Conservation (phyloP, 306 rosid genomes). For the Quercus engelmannii region DNA sequence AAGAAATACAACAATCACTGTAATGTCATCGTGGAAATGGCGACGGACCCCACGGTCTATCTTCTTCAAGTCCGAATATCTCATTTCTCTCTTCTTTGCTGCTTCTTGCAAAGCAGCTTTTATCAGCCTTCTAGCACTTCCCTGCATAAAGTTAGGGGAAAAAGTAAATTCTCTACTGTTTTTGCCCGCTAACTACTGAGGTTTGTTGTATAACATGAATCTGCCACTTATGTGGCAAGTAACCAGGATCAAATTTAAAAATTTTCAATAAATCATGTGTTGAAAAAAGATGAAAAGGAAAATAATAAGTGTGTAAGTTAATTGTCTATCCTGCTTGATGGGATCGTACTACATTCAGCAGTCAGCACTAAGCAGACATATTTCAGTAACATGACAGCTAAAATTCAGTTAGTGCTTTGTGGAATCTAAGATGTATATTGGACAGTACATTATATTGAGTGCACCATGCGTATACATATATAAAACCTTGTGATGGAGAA, state of each 20-base stretch:
- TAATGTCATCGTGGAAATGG: constrained; percentile 96
- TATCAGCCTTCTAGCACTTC: constrained; percentile 88
- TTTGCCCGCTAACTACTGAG: background rate
- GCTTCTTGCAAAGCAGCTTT: constrained; percentile 83
- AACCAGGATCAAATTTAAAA: background rate
- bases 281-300: background rate
- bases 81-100: constrained; percentile 99
- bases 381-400: background rate
- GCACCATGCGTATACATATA: background rate
- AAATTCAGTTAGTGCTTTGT: background rate
- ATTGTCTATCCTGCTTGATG: background rate
- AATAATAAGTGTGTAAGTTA: background rate
- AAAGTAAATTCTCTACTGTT: background rate
- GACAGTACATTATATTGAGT: background rate
- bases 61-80: constrained; percentile 93
- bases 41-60: constrained; percentile 96
- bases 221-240: background rate
- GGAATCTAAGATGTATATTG: background rate
- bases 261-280: background rate
- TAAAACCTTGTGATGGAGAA: background rate
- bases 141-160: constrained; percentile 44
- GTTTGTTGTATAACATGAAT: background rate
- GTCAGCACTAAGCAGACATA: background rate
- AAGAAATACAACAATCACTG: constrained; percentile 83
- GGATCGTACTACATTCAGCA: background rate